Conservation (phyloP, 306 rosid genomes). For the Glycyrrhiza uralensis region DNA sequence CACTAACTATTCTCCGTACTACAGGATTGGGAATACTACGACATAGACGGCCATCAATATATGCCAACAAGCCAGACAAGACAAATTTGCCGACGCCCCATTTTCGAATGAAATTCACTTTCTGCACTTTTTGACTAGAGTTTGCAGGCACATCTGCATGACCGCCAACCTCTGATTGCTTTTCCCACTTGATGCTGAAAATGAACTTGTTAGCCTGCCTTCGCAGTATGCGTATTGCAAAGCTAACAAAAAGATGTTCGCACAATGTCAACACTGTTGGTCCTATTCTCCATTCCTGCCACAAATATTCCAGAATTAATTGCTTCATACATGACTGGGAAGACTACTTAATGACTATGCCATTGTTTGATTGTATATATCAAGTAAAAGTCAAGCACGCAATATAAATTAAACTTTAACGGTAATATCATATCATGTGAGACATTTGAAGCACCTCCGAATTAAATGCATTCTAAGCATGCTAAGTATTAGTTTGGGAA, state of each 20-base stretch:
- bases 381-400: neutral
- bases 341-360: conserved; percentile 8
- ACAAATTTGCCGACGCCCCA: conserved; percentile 77
- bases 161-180: conserved; percentile 31
- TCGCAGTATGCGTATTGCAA: conserved; percentile 76
- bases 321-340: neutral
- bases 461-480: conserved; percentile 12
- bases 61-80: conserved; percentile 78
- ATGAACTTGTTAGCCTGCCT: conserved; percentile 56
- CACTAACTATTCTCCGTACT: conserved; percentile 84
- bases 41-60: conserved; percentile 83
- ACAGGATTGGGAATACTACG: conserved; percentile 85
- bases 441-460: conserved; percentile 17
- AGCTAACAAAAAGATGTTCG: conserved; percentile 91
- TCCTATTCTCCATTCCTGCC: conserved; percentile 84
- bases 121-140: conserved; percentile 25
- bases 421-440: neutral
- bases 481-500: conserved; percentile 9
- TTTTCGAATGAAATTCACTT: conserved; percentile 44
- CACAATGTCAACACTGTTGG: conserved; percentile 75
- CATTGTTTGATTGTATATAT: neutral
- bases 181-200: conserved; percentile 42
- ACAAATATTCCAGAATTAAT: conserved; percentile 12
- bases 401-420: neutral
- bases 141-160: conserved; percentile 26